These are phyloP conservation scores for Camelina neglecta DNA, from an alignment of 345 rosid genomes.

Conservation along the genomic window DNA sequence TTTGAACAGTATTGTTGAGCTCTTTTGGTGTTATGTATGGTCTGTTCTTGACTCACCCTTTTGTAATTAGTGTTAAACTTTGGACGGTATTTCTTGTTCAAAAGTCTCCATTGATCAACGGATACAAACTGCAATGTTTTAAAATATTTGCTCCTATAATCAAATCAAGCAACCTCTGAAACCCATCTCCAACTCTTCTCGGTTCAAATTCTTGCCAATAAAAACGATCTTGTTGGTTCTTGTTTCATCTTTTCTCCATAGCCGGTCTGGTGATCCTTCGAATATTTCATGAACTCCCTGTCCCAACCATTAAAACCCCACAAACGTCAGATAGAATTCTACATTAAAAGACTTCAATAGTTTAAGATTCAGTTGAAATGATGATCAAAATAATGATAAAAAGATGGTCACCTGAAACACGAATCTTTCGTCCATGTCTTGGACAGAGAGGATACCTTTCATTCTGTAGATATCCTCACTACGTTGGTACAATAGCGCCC, in stretches of 20 bases:
- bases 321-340: slow-evolving; percentile 4
- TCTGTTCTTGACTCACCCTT: neutral
- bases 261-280: slow-evolving; percentile 91
- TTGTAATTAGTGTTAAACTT: neutral
- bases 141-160: slow-evolving; percentile 9
- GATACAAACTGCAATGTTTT: neutral
- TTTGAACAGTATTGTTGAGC: too few species aligned
- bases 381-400: neutral
- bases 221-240: slow-evolving; percentile 88
- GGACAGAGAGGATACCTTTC: slow-evolving; percentile 88
- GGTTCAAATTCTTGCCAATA: slow-evolving; percentile 83
- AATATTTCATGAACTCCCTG: slow-evolving; percentile 90
- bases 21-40: neutral
- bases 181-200: slow-evolving; percentile 75
- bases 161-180: slow-evolving; percentile 79
- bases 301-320: slow-evolving; percentile 12
- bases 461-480: slow-evolving; percentile 93
- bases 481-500: slow-evolving; percentile 72
- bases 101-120: neutral
- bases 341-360: neutral
- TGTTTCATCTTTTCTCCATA: slow-evolving; percentile 69
- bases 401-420: slow-evolving; percentile 61
- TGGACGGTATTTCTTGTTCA: slow-evolving; percentile 4
- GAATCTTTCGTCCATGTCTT: slow-evolving; percentile 85
- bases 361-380: neutral